Base-by-base conservation (phyloP, 352 stramenopile genomes). In the Bremia lactucae region DNA sequence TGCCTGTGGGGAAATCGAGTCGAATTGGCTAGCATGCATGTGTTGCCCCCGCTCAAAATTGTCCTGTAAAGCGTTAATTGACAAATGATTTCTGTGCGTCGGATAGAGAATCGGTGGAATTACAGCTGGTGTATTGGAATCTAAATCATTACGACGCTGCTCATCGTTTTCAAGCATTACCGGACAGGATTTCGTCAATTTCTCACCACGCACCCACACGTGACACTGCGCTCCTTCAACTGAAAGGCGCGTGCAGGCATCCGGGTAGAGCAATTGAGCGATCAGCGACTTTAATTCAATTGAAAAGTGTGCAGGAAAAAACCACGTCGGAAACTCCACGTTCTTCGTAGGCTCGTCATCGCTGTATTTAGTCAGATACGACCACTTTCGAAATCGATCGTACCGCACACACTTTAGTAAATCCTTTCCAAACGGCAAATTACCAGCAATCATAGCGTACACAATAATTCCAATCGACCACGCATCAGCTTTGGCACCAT, bases 351-450 rank as follows among this genome's bases (percentile, higher is more conserved):
- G 69, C 16, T 87, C 68, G 26, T 88, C 72, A 49, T 89, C 78
- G 31, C 71, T 87, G 62, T 87, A 87, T 46, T 88, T 89, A 33
- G 72, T 86, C 14, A 72, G 67, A 59, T 87, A 88, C 28, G 65
- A 78, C 91, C 88, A 97, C 46, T 97, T 96, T 38, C 81, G 78
- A 49, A 97, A 97, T 9, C 93, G 90, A 46, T 96, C 81, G 53
- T 93, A 98, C 19, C 94, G 75, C 9, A 91, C 62, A 49, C 95
- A 98, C 47, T 87, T 90, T 39, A 97, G 64, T 29, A 98, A 48
- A 41, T 98, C 90, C 46, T 97, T 96, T 5, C 91, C 93, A 62
- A 98, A 98, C 1, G 94, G 95, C 15, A 98, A 57, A 31, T 92
- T 97, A 10, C 91, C 89, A 0, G 91, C 94, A 1, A 96, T 70